Percentiles rank a stretch among this genome's conserved stretches.
Evolutionary conservation across 2,329 filamentous ascomycete genomes (phyloP).

Genomic region (Aspergillus fumigatiaffinis): DNA sequence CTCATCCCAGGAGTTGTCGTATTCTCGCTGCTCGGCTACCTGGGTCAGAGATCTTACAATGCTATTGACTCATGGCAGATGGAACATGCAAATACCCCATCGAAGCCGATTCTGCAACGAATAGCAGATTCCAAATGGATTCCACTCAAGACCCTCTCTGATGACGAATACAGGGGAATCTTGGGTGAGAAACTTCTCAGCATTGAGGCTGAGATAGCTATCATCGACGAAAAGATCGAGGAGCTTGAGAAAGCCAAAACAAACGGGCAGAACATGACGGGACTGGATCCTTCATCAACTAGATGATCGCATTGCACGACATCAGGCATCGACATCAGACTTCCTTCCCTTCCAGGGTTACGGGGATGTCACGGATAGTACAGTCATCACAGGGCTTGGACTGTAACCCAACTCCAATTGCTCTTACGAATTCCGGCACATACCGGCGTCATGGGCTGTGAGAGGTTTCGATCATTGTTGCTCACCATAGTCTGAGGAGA

Average conservation of each 20-base stretch:
- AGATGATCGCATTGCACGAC: background rate
- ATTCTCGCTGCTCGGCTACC: conserved; percentile 55
- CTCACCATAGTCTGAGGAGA: too few relatives aligned
- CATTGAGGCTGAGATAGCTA: conserved; percentile 71
- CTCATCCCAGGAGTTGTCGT: conserved; percentile 56
- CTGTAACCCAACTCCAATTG: background rate
- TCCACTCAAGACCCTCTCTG: conserved; percentile 65
- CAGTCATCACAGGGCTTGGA: background rate
- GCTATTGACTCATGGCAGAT: conserved; percentile 46
- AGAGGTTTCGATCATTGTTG: too few relatives aligned
- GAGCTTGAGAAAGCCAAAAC: conserved; percentile 38
- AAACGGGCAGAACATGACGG: background rate
- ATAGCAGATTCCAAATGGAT: conserved; percentile 64
- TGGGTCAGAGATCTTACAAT: conserved; percentile 56
- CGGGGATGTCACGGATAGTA: background rate
- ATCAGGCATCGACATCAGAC: background rate
- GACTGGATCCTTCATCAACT: background rate
- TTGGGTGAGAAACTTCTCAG: conserved; percentile 67
- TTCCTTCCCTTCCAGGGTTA: background rate
- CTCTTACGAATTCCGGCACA: too few relatives aligned
- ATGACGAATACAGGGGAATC: conserved; percentile 69
- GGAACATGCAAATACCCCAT: conserved; percentile 30
- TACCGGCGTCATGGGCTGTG: too few relatives aligned
- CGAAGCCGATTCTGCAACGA: conserved; percentile 45
- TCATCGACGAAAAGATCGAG: conserved; percentile 72